Evolutionary conservation across 345 rosid species (phyloP), one percentile per base, ranked within the genome.

Genomic region (Streptanthus diversifolius): DNA sequence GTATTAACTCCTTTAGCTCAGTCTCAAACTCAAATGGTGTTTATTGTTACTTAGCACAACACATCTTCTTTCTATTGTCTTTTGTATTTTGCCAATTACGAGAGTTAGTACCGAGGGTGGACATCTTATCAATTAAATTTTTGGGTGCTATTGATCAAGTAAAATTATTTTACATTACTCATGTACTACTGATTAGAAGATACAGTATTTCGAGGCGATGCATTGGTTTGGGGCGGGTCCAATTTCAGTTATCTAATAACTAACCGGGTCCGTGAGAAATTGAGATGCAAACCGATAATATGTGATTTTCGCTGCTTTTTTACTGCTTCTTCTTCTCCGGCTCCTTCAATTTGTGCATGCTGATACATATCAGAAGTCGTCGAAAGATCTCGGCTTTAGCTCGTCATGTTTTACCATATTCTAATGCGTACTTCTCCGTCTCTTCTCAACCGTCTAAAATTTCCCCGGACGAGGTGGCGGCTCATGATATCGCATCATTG

Each of bases 271-370:
- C 33, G 9, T 48, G 21, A 36, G 51, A 21, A 21, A 41, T 9
- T n/a, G 3, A 11, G 11, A 19, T 55, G 54, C 14, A 55, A 30
- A 32, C 52, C 45, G 3, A 9, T 35, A 35, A 35, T 12, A 35
- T 5, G 12, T 9, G 39, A 9, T 9, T 59, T 8, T 44, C 21
- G 48, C 27, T 19, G 58, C 39, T 25, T 35, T 73, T 45, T 4
- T 11, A 21, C 48, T 8, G 33, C 51, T 36, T 33, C 66, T 65
- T 37, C 66, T 47, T 24, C 61, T 55, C 57, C 65, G 47, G 44
- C 61, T 21, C 30, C 19, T 43, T 44, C 54, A 32, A 24, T 22
- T 36, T 56, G 70, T 77, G 78, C 54, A 82, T 85, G 88, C 81
- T 72, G 72, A 60, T 75, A 57, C 74, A 39, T 40, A 43, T 27